Conservation (phyloP, 2,329 filamentous ascomycete genomes). For the Colletotrichum graminicola region DNA sequence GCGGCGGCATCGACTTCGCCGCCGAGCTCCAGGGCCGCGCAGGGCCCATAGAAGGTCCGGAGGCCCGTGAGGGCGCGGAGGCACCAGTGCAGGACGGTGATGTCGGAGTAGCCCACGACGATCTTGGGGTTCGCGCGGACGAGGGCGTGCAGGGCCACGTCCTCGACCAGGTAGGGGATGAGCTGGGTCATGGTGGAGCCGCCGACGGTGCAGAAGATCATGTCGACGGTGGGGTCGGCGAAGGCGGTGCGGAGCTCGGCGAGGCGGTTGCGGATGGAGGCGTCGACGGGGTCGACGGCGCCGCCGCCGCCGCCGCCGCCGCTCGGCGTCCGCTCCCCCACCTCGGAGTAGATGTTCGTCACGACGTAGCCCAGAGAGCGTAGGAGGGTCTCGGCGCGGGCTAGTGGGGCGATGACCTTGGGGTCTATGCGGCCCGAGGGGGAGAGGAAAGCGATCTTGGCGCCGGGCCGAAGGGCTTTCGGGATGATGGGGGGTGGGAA, state of each 20-base stretch:
- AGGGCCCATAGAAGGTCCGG: conserved; percentile 59
- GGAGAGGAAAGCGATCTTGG: conserved; percentile 56
- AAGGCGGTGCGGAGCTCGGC: conserved; percentile 55
- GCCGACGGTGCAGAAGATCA: conserved; percentile 56
- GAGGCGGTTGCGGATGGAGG: conserved; percentile 52
- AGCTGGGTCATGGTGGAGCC: conserved; percentile 56
- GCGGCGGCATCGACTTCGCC: conserved; percentile 46
- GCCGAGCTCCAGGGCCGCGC: conserved; percentile 55
- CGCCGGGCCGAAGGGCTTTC: conserved; percentile 50
- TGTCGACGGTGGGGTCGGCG: conserved; percentile 51
- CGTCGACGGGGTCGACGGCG: conserved; percentile 50
- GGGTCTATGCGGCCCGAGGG: conserved; percentile 55
- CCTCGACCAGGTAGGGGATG: conserved; percentile 52
- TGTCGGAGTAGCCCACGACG: conserved; percentile 58
- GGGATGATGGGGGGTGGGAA: conserved; percentile 43
- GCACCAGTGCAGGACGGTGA: conserved; percentile 58
- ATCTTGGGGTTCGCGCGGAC: conserved; percentile 56
- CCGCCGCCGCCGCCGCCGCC: conserved; percentile 38
- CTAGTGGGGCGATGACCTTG: conserved; percentile 46
- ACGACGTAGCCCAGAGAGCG: conserved; percentile 51
- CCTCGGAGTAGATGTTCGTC: conserved; percentile 47
- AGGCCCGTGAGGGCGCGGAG: conserved; percentile 53
- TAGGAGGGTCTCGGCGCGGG: conserved; percentile 50
- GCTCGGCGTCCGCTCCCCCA: not conserved
- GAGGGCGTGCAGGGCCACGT: conserved; percentile 50